Base-by-base conservation (phyloP, 1,139 yeast genomes). In the Taphrina betulina region DNA sequence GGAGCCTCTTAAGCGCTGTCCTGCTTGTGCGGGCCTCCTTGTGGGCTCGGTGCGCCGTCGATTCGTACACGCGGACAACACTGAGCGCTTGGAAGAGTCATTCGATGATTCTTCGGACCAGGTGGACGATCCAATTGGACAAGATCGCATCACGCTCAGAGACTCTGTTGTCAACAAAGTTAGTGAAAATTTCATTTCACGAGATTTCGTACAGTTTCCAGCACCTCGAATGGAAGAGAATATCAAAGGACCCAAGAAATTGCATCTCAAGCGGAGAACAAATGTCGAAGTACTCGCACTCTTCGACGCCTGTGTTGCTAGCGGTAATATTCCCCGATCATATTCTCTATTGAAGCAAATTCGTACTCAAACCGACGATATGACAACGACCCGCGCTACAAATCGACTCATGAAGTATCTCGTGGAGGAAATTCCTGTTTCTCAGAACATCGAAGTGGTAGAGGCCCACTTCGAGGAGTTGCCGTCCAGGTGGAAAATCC, bases 301-400 rank as follows among this genome's bases (percentile, higher is more conserved):
- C 33, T 73, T 88, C 37, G 95, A 88, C 65, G 95, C 95, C 0
- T 83, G 94, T 63, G 68, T 90, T 36, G 78, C 81, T 44, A 77
- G 86, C 31, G 78, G 78, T 55, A 85, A 86, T 66, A 79, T 78
- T 63, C 78, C 77, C 31, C 75, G 96, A 63, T 95, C 96, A 5
- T 40, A 33, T n/a, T 34, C 26, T 5, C 19, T 56, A n/a, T 0
- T 56, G 36, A 10, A 34, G 26, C 52, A 35, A 20, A 44, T 48
- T 7, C 28, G 46, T 5, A 10, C 29, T 17, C 71, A 77, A 36
- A 71, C 76, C n/a, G 57, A 68, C 5, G 60, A 66, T 1, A 60
- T 67, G 2, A 74, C 71, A 48, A 66, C 73, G 38, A 62, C 71
- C 2, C 69, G 73, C 60, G 78, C 78, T 2, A 69, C 79, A 54